Evolutionary conservation across 2,329 filamentous ascomycete genomes (phyloP).

Genomic region (Aaosphaeria pasadenensis): DNA sequence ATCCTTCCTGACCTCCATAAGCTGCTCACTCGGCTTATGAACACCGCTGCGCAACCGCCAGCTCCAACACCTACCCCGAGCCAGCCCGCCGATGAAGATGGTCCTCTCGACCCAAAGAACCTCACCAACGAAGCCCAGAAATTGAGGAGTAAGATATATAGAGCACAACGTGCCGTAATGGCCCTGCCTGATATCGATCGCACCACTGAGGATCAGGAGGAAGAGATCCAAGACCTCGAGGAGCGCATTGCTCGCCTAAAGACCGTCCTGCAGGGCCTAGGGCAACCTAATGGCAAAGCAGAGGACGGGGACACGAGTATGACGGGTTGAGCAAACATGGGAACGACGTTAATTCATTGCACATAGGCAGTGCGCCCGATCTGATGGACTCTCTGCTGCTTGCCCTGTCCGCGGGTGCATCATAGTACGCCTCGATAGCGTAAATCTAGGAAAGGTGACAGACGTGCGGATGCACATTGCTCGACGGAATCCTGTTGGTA

Average conservation of each 20-base stretch:
- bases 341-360: not conserved
- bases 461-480: no score
- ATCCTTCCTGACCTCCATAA: constrained; percentile 77
- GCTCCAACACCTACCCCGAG: constrained; percentile 18
- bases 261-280: constrained; percentile 29
- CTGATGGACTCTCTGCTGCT: not conserved
- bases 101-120: constrained; percentile 65
- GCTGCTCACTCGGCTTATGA: constrained; percentile 72
- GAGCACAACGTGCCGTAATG: constrained; percentile 65
- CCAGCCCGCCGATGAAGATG: constrained; percentile 22
- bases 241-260: constrained; percentile 61
- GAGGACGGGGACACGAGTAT: constrained; percentile 33
- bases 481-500: no score
- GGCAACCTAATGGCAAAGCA: constrained; percentile 15
- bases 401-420: not conserved
- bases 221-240: constrained; percentile 67
- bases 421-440: not conserved
- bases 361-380: not conserved
- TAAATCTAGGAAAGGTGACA: no score
- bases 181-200: constrained; percentile 69
- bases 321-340: constrained; percentile 25
- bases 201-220: constrained; percentile 64
- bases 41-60: constrained; percentile 35
- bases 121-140: constrained; percentile 74
- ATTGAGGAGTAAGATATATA: constrained; percentile 79